A percentile compares a stretch with the other conserved stretches of the same genome.
These are phyloP conservation scores for Waitea zeae DNA, from an alignment of 1,284 basidiomycete species.

Conservation along the genomic window DNA sequence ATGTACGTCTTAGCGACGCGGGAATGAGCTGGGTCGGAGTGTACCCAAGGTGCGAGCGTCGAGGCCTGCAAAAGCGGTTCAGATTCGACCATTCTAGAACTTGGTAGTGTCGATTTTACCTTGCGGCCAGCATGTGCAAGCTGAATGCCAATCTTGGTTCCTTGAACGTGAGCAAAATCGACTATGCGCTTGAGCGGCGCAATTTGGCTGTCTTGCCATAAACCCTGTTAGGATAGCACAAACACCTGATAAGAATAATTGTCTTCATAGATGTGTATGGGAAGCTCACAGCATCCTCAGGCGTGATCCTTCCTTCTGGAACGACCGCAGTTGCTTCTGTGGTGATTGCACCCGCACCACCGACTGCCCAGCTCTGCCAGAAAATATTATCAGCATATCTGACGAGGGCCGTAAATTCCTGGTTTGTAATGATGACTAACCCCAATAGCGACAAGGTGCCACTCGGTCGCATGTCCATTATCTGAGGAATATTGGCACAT, in stretches of 20 bases:
- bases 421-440: conserved; percentile 15
- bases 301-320: conserved; percentile 45
- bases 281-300: conserved; percentile 16
- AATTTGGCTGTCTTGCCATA: conserved; percentile 69
- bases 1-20: conserved; percentile 9
- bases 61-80: conserved; percentile 19
- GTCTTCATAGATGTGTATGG: background rate
- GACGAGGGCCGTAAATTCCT: background rate
- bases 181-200: conserved; percentile 51
- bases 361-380: conserved; percentile 34
- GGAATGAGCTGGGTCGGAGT: conserved; percentile 14
- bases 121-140: conserved; percentile 72
- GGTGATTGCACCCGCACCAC: conserved; percentile 44
- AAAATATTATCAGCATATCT: no score
- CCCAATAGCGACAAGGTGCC: conserved; percentile 58
- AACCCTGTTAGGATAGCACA: conserved; percentile 26
- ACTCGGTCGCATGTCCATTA: conserved; percentile 56
- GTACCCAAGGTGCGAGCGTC: conserved; percentile 38
- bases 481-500: conserved; percentile 70
- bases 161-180: conserved; percentile 59
- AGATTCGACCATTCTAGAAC: background rate
- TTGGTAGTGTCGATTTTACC: background rate
- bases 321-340: conserved; percentile 41
- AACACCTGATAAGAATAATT: background rate
- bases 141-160: conserved; percentile 61